phyloP scores from a whole-genome alignment of 495 filamentous ascomycete genomes.

The Cudoniella acicularis region DNA sequence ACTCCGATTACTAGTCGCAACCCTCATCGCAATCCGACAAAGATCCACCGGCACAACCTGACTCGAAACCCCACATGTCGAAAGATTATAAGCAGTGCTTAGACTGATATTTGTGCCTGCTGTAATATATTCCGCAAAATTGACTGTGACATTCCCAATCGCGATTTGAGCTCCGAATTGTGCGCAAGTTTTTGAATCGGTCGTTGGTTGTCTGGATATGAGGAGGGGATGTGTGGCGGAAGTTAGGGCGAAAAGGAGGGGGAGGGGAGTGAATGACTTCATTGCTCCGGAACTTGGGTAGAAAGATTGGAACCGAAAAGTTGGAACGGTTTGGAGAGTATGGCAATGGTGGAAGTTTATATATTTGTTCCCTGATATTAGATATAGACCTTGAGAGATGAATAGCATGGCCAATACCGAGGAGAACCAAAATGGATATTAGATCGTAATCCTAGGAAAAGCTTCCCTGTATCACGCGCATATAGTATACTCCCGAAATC shows the following conservation, averaged over 20 bases:
- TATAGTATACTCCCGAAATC: too few species aligned
- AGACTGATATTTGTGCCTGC: slow-evolving; percentile 49
- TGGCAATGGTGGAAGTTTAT: neutral
- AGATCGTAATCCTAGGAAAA: neutral
- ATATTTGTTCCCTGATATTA: too few species aligned
- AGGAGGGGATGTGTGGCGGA: neutral
- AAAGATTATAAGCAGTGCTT: slow-evolving; percentile 36
- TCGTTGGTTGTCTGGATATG: neutral
- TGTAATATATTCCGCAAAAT: slow-evolving; percentile 33
- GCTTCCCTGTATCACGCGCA: too few species aligned
- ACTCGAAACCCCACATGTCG: slow-evolving; percentile 34
- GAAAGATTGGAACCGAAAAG: neutral
- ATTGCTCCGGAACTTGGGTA: neutral
- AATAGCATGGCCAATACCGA: neutral
- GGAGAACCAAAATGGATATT: neutral
- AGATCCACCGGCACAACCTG: slow-evolving; percentile 44
- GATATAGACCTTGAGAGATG: too few species aligned
- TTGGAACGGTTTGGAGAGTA: neutral
- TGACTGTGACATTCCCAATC: slow-evolving; percentile 17
- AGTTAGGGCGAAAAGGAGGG: neutral
- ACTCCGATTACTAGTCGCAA: slow-evolving; percentile 48
- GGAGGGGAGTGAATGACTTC: neutral
- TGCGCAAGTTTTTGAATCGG: slow-evolving; percentile 3
- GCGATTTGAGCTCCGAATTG: slow-evolving; percentile 2
- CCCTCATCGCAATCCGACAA: slow-evolving; percentile 54